Percentiles rank a stretch among this genome's conserved stretches.
phyloP scores from a whole-genome alignment of 2,329 filamentous ascomycete genomes.

The Drechslerella dactyloides region DNA sequence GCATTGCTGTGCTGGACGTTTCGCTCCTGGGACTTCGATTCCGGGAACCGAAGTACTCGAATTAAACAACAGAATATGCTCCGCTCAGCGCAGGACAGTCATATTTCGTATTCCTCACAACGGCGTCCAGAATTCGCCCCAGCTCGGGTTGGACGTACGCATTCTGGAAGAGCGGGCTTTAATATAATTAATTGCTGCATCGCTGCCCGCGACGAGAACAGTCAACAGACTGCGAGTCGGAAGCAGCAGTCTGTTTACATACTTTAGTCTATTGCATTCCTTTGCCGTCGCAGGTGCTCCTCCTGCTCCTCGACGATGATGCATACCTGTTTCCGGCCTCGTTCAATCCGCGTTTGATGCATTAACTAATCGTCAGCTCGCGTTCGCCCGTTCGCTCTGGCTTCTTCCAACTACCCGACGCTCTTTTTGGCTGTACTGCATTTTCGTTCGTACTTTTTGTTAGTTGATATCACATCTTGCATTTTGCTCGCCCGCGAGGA shows the following conservation, averaged over 20 bases:
- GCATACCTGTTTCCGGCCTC: background rate
- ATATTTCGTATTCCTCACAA: background rate
- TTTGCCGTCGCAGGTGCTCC: conserved; percentile 1
- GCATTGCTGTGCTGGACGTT: no score
- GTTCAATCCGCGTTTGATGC: background rate
- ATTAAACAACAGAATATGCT: conserved; percentile 3
- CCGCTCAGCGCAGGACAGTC: background rate
- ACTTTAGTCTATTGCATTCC: background rate
- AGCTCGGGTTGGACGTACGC: conserved; percentile 3
- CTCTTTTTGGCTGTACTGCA: no score
- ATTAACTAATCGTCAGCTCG: no score
- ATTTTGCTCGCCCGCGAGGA: no score
- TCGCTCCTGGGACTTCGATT: background rate
- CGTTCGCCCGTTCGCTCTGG: no score
- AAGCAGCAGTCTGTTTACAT: conserved; percentile 3
- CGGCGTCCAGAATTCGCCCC: conserved; percentile 7
- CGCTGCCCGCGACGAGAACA: conserved; percentile 5
- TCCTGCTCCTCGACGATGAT: background rate
- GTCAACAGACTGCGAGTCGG: background rate
- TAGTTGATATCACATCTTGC: no score
- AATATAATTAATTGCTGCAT: conserved; percentile 2
- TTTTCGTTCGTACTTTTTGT: no score
- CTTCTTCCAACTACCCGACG: no score
- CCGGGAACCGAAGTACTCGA: background rate
- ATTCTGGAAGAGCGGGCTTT: background rate